Evolutionary conservation across 345 rosid genomes (phyloP), one percentile per base, ranked within the genome.

Genomic region (Euphorbia pulcherrima): DNA sequence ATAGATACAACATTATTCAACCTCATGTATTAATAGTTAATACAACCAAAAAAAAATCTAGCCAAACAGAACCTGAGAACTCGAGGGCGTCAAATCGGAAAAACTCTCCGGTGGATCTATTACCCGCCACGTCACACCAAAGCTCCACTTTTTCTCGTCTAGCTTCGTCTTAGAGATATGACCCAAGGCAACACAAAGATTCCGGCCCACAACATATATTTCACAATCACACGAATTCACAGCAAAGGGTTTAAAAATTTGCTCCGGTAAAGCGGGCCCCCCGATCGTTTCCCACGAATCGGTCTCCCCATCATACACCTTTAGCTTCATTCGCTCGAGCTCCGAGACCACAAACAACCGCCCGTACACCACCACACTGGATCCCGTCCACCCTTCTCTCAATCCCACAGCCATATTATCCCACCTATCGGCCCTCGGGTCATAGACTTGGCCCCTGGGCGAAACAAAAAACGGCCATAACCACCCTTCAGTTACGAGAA

Each of bases 371-470:
- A 92, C 94, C 0, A 89, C 90, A 67, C 96, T 92, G 1, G 96
- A 86, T 62, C 97, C 97, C 2, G 96, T 89, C 97, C 97, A 92
- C 18, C 97, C 97, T 84, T 92, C 94, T 68, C 87, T 78, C 64
- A 92, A 61, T 68, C 96, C 96, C 51, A 76, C 84, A 6, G 89
- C 75, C 97, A 92, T 92, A 48, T 68, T 79, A 72, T 92, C 92
- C 94, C 97, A 89, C n/a, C 68, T 73, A 68, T 89, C 75, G 0
- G 81, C 78, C 68, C 62, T 81, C 16, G 96, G 93, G 67, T 92
- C 94, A 68, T 89, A 92, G n/a, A 89, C 88, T 67, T 85, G 96
- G 60, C 97, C 97, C 63, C 97, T 76, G 0, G 96, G 97, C 39
- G 92, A 87, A 29, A 89, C 89, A 59, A 79, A 78, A 70, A 92